Evolutionary conservation across 768 basidiomycete genomes (phyloP), one percentile per base, ranked within the genome.

Genomic region (Cystofilobasidium bisporidii): DNA sequence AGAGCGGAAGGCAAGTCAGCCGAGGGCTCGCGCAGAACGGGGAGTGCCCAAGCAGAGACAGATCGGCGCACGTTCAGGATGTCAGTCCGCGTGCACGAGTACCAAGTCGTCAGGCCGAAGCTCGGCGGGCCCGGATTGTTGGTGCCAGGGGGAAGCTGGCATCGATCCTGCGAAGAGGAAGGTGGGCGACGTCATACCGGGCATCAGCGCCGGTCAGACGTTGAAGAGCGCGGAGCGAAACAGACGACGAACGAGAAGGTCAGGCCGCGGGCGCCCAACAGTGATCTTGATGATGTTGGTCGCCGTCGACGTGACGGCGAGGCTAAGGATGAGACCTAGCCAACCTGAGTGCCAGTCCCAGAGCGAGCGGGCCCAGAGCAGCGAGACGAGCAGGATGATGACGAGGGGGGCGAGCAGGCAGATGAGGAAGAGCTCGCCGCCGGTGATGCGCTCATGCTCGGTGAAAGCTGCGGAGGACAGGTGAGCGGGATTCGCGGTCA

Each of bases 191-290:
- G 36, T 36, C 36, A 5, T 12, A 36, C 36, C 6, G 6, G 36
- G 36, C 36, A 36, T 15, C 36, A 56, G 5, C 36, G 38, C n/a
- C n/a, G n/a, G n/a, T n/a, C n/a, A n/a, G n/a, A n/a, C n/a, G n/a
- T n/a, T n/a, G n/a, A n/a, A 22, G 30, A 8, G 14, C 22, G 47
- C 32, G n/a, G 1, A 3, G 47, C 45, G 41, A 26, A 22, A 14
- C 11, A 38, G 48, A 3, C 2, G 0, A 67, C 65, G 18, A 9
- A 62, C 66, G 15, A 68, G 60, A 32, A 72, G 2, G 50, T 72
- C 90, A 69, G 91, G 92, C 18, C 92, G 83, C 9, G 92, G 91
- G 20, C 92, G 84, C 28, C 92, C 92, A 45, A 93, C 92, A 1
- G 74, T 73, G 72, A 80, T 75, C 74, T 78, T 61, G 53, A 60